Evolutionary conservation across 2,329 filamentous ascomycete species (phyloP), one percentile per base, ranked within the genome.

Genomic region (Beauveria australis): DNA sequence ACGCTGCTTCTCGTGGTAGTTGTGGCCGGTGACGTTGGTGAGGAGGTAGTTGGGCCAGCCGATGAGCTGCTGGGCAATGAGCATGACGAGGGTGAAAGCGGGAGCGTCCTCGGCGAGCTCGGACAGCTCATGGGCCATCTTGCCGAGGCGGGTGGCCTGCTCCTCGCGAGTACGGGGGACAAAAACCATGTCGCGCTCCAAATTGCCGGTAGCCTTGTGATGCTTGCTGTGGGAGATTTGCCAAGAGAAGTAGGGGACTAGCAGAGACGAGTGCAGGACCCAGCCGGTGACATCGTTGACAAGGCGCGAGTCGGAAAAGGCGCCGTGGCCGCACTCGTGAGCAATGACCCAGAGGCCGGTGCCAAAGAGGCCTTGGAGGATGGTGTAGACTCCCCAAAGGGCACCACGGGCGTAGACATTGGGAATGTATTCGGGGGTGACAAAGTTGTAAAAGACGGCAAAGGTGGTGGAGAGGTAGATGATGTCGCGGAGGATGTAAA

Each of bases 171-270:
- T 96, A 77, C 91, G 91, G 63, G 94, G 94, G n/a, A 97, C 82
- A 74, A 97, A 97, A 65, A 97, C 94, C 94, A 99, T 99, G 78
- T 99, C 94, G 67, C 93, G 91, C 78, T 95, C 92, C 78, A 99
- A 87, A 82, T 99, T 86, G 69, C 92, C 94, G 44, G 94, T 99
- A 65, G 92, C 92, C 84, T 97, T 97, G 89, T 99, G 94, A 81
- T 99, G 94, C 86, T 96, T 96, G 80, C 91, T 89, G 80, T 99
- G 94, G 67, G 92, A 96, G 77, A 97, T 92, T 80, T 99, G 96
- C 94, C 94, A 99, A 73, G 91, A 96, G 81, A 97, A 99, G 81
- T 97, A 99, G 24, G 94, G 94, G 53, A 99, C 93, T 61, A 97
- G 81, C 44, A 97, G 85, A 49, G 86, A 76, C 43, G 92, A 96